Conservation (phyloP, 108 stramenopile genomes). For the Fragilaria crotonensis region DNA sequence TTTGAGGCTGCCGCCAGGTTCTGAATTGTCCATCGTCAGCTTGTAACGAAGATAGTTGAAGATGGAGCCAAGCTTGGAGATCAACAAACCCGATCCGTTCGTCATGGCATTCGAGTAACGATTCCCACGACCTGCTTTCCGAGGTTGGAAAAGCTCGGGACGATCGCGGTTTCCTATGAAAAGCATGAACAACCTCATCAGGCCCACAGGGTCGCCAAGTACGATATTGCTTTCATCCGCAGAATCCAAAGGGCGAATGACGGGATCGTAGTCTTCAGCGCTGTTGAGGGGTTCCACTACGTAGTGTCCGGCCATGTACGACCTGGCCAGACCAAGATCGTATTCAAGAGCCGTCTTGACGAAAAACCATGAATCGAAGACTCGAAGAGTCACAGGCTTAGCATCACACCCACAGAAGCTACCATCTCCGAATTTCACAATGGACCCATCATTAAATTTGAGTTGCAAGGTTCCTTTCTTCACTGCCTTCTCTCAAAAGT, state of each 20-base stretch:
- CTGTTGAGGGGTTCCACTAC: conserved; percentile 57
- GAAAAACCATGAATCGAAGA: conserved; percentile 92
- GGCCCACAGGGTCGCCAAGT: conserved; percentile 76
- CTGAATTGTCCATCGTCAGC: conserved; percentile 92
- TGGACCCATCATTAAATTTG: conserved; percentile 68
- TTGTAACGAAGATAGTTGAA: conserved; percentile 83
- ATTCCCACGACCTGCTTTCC: conserved; percentile 42
- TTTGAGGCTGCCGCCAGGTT: conserved; percentile 60
- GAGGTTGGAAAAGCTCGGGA: conserved; percentile 16
- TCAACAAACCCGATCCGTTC: conserved; percentile 67
- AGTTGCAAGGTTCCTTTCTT: conserved; percentile 47
- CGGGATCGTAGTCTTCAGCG: conserved; percentile 46
- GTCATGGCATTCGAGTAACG: conserved; percentile 50
- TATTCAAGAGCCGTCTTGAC: conserved; percentile 85
- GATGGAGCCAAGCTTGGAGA: conserved; percentile 77
- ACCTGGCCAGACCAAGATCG: conserved; percentile 87
- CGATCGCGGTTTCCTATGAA: conserved; percentile 83
- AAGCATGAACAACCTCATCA: conserved; percentile 74
- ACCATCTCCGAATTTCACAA: conserved; percentile 63
- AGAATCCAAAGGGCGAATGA: conserved; percentile 29
- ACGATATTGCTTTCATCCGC: conserved; percentile 46
- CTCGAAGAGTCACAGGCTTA: conserved; percentile 61
- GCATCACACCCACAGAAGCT: conserved; percentile 40
- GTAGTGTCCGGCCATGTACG: conserved; percentile 88
- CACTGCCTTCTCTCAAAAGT: conserved; percentile 61